These are phyloP conservation scores for Leccinum subtestaceum DNA, from an alignment of 768 basidiomycete species.

Conservation along the genomic window DNA sequence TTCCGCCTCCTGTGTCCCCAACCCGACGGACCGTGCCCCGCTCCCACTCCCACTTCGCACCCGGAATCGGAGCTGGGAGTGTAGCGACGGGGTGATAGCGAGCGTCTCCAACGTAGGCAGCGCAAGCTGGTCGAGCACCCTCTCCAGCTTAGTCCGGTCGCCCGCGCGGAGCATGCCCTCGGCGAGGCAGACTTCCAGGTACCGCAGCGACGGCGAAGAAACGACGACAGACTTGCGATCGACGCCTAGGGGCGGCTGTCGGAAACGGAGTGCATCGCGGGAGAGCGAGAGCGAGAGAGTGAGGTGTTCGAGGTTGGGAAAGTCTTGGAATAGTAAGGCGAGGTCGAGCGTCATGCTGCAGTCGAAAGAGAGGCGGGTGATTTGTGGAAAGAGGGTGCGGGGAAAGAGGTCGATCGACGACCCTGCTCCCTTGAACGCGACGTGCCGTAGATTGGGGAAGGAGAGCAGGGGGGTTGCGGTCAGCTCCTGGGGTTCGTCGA, in stretches of 20 bases:
- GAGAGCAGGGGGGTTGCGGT: not conserved
- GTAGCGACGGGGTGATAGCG: not conserved
- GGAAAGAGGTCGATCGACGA: slow-evolving; percentile 17
- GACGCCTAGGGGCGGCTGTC: not conserved
- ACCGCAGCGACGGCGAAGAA: slow-evolving; percentile 4
- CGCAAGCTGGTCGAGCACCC: slow-evolving; percentile 21
- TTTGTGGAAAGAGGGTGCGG: slow-evolving; percentile 11
- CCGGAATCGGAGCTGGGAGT: not conserved
- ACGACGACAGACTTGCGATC: not conserved
- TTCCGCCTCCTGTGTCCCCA: not conserved
- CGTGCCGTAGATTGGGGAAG: slow-evolving; percentile 16
- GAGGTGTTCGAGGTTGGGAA: slow-evolving; percentile 15
- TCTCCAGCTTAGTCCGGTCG: slow-evolving; percentile 14
- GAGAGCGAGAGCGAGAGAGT: slow-evolving; percentile 12
- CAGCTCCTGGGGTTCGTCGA: slow-evolving; percentile 3
- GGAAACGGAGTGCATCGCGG: slow-evolving; percentile 13
- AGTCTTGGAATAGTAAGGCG: slow-evolving; percentile 18
- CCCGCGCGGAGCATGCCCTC: slow-evolving; percentile 21
- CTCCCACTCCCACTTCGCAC: not conserved
- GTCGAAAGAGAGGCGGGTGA: slow-evolving; percentile 26
- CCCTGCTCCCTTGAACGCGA: slow-evolving; percentile 16
- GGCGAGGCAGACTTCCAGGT: slow-evolving; percentile 22
- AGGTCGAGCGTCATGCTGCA: slow-evolving; percentile 20
- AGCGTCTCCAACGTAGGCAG: slow-evolving; percentile 21
- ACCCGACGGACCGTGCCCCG: not conserved